Base-by-base conservation (phyloP, 2,329 filamentous ascomycete species). In the Escovopsis sp. region DNA sequence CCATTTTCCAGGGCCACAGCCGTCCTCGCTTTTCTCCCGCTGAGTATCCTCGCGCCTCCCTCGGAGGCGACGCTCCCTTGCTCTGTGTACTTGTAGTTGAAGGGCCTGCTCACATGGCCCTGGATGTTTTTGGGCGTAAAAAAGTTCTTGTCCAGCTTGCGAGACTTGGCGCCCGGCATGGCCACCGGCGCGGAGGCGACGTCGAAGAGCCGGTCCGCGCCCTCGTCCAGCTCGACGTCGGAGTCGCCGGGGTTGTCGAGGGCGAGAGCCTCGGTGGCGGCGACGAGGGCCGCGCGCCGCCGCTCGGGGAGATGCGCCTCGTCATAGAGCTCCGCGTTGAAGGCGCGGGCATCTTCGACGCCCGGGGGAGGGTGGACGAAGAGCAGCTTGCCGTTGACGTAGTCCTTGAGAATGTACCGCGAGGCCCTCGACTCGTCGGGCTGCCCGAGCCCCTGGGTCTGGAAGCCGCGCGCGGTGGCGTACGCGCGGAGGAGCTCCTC, bases 361-460 rank as follows among this genome's bases (percentile, higher is more conserved):
- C 66, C 66, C 0, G 88, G 88, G 0, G 91, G 91, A 4, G 91
- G 88, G 54, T 89, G 81, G 51, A 87, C 91, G 66, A 82, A 96
- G 6, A 96, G 73, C 0, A 98, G 74, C 65, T 95, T 96, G 48
- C 91, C 91, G 58, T 82, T 94, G 52, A 98, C 91, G 56, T 96
- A 98, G 65, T 98, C 91, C 60, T 98, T 98, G 26, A 98, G 73
- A 12, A 98, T 73, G 52, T 85, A 83, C 42, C 91, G 76, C 4
- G 89, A 87, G 6, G 91, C 91, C 53, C 91, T 76, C 2, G 87
- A 93, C 66, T 94, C 87, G 55, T 98, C 91, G 0, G 91, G 89
- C 56, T 91, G 84, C 8, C 91, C 89, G 32, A 85, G 75, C 55
- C 91, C 91, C 42, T 84, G 80, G 5, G 88, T 95, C 45, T 83